Percentiles rank a stretch among this genome's conserved stretches.
These are phyloP conservation scores for Physcomitrium patens DNA, from an alignment of 225 moss, liverwort and hornwort genomes.

Conservation along the genomic window DNA sequence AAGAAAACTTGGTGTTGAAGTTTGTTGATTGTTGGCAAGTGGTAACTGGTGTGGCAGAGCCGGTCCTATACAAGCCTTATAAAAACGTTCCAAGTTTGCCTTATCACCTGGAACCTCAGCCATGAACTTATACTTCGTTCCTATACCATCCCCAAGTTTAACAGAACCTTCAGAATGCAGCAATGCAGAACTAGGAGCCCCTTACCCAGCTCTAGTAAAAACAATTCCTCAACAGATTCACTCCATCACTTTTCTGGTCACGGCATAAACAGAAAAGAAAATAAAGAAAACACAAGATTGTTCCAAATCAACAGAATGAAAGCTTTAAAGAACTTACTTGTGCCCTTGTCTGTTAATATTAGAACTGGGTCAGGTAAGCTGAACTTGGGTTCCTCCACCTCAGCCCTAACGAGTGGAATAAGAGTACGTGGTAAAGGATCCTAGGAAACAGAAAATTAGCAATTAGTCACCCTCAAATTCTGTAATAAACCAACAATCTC, in stretches of 20 bases:
- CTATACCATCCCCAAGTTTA: slow-evolving; percentile 30
- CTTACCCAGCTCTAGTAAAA: neutral
- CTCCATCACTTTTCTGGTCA: neutral
- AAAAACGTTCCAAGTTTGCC: slow-evolving; percentile 61
- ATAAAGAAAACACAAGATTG: neutral
- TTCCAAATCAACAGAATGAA: neutral
- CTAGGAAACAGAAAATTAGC: slow-evolving; percentile 28
- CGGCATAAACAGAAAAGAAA: neutral
- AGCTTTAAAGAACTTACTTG: slow-evolving; percentile 47
- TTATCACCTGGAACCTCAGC: slow-evolving; percentile 65
- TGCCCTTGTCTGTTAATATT: slow-evolving; percentile 55
- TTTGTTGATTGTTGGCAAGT: neutral
- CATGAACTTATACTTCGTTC: slow-evolving; percentile 63
- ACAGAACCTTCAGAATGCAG: neutral
- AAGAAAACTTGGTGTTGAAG: slow-evolving; percentile 21
- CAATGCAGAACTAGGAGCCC: neutral
- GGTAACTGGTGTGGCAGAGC: slow-evolving; percentile 30
- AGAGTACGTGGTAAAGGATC: slow-evolving; percentile 62
- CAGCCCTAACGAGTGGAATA: slow-evolving; percentile 54
- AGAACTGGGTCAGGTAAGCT: slow-evolving; percentile 50
- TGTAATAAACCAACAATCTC: neutral
- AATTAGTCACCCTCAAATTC: neutral
- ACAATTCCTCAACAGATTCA: neutral
- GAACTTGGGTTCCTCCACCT: slow-evolving; percentile 69
- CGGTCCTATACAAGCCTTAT: slow-evolving; percentile 60